phyloP scores from a whole-genome alignment of 768 basidiomycete genomes.

The Tricholomella constricta region DNA sequence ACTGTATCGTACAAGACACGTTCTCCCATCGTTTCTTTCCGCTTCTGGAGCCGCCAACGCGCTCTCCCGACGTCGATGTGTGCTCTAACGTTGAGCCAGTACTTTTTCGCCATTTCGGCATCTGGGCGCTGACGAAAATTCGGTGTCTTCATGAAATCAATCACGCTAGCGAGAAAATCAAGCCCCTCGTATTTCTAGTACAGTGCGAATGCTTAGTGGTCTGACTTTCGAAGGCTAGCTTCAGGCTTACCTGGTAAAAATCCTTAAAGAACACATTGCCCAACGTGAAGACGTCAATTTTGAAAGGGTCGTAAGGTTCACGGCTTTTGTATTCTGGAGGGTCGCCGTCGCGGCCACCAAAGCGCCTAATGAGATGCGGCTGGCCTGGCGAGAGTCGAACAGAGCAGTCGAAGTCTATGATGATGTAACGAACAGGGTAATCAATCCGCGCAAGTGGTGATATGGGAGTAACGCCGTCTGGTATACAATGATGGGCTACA shows the following conservation, averaged over 20 bases:
- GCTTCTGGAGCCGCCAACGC: conserved; percentile 5
- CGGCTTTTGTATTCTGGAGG: no score
- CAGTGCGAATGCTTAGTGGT: neutral
- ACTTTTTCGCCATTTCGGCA: neutral
- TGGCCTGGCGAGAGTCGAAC: neutral
- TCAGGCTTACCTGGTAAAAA: conserved; percentile 4
- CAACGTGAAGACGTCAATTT: no score
- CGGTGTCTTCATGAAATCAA: neutral
- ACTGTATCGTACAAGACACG: conserved; percentile 3
- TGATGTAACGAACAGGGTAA: neutral
- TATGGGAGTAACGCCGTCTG: neutral
- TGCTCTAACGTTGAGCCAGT: neutral
- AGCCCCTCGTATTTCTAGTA: neutral
- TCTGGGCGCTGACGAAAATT: neutral
- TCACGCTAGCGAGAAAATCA: neutral
- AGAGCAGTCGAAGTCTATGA: no score
- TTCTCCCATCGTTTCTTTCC: neutral
- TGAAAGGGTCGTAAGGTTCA: no score
- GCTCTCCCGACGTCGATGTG: neutral
- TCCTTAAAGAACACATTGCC: neutral
- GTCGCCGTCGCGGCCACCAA: neutral
- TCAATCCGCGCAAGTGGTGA: neutral
- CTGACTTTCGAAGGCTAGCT: no score
- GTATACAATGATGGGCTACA: neutral
- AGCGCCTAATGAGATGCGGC: neutral